Evolutionary conservation across 106 monocot genomes (phyloP), one percentile per base, ranked within the genome.

Genomic region (Allium fistulosum): DNA sequence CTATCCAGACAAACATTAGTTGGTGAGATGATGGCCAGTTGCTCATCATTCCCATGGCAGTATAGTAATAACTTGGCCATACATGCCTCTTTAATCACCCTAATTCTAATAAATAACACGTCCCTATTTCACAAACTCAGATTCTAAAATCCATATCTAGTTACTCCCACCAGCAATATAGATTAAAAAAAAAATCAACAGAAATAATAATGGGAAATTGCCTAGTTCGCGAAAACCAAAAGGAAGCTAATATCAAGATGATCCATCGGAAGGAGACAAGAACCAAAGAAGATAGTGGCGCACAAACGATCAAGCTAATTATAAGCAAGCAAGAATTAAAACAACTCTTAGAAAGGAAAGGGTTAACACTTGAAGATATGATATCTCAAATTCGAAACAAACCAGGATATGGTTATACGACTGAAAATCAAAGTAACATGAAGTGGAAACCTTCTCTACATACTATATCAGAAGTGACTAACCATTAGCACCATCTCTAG

Each of bases 381-480:
- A 45, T 76, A 10, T 51, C 71, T 60, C 72, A 76, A 50, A 26
- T 69, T 47, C 58, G 37, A 17, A 72, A n/a, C 55, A 52, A 69
- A 18, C 56, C 62, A 59, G 49, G 67, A 51, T 11, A n/a, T 13
- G 7, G 59, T 13, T 11, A 60, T 17, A 27, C 15, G 45, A 53
- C 7, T 15, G n/a, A 51, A 26, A 46, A 70, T 28, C 9, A 62
- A n/a, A 57, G 51, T 15, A 66, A 66, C 62, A 48, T 57, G 12
- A 77, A 63, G 6, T 91, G 91, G 91, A 74, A 71, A 16, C 87
- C 87, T 53, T 60, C 67, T 61, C 50, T 91, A 51, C 79, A 84
- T 49, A 84, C 87, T 70, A 91, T 91, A 75, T 79, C 84, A 56
- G 91, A 91, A 75, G 46, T 27, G 6, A 74, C 62, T 65, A 73